Evolutionary conservation across 2,329 filamentous ascomycete genomes (phyloP), one percentile per base, ranked within the genome.

Genomic region (Penicillium sclerotigenum): DNA sequence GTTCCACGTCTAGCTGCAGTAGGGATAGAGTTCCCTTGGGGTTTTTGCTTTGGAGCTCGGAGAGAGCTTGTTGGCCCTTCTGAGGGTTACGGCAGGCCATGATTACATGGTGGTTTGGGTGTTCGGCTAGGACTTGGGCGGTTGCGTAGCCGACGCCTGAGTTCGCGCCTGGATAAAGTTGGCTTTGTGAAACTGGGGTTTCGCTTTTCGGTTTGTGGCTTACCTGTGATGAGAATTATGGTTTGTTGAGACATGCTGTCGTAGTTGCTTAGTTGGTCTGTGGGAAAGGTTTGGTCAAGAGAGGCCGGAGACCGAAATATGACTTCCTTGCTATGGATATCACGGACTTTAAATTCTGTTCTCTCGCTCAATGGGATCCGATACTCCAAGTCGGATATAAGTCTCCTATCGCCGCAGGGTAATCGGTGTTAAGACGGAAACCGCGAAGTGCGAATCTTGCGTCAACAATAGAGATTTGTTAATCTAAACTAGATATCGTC

Each of bases 1-100:
- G 48, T 14, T 66, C 67, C 10, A 73, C 65, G 54, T 76, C 73
- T 2, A 77, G 63, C 20, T 74, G 61, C 5, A 76, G n/a, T 5
- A 70, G 41, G 34, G 69, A 70, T 8, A 74, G 51, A 1, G 65
- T 68, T 47, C 71, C 71, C 4, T 68, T 61, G 2, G 66, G 62
- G 1, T 49, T 20, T 38, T 26, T 24, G 20, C 9, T 36, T 52
- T 57, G 22, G 28, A 63, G 47, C 14, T 60, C 40, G 5, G 43
- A 47, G 4, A 55, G 38, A 20, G 63, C 61, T 22, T 52, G 24
- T 40, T 60, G 18, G 18, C 55, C 61, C 24, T 60, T 61, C 5
- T 16, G 1, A 2, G n/a, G 28, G 36, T 59, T 41, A 2, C 59
- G 59, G 6, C 57, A 60, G 34, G 48, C 58, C 47, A 63, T 52